These are phyloP conservation scores for Tardiomyces depauwii DNA, from an alignment of 1,139 yeast species.

Conservation along the genomic window DNA sequence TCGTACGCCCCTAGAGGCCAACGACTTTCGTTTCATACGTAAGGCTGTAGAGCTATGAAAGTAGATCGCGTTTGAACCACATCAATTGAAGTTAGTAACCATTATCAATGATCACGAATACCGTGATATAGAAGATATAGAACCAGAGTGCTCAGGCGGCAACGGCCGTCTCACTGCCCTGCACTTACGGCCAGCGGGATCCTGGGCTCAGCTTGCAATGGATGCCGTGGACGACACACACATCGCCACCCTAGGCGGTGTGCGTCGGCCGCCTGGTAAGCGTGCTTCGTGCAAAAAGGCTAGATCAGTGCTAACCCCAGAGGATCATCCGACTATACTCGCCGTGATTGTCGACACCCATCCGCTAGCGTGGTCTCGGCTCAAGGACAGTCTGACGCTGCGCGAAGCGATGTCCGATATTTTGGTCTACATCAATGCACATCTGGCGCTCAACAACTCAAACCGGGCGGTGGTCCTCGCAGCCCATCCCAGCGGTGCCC, in stretches of 20 bases:
- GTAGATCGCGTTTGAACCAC: no score
- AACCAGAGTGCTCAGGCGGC: no score
- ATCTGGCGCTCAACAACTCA: constrained; percentile 71
- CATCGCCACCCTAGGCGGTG: constrained; percentile 19
- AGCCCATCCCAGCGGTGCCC: constrained; percentile 61
- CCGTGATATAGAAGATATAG: no score
- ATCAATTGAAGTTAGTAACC: no score
- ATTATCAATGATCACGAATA: no score
- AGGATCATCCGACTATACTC: constrained; percentile 74
- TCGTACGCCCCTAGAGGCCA: no score
- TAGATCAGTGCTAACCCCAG: constrained; percentile 19
- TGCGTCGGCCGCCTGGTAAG: constrained; percentile 6
- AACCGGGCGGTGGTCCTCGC: constrained; percentile 79
- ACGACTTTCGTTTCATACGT: no score
- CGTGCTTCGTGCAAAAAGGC: constrained; percentile 2
- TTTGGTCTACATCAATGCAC: constrained; percentile 71
- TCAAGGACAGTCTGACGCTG: constrained; percentile 35
- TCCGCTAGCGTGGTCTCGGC: constrained; percentile 63
- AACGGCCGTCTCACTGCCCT: no score
- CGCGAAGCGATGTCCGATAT: constrained; percentile 49
- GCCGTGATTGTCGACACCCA: constrained; percentile 71
- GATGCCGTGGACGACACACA: constrained; percentile 30
- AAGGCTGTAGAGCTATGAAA: no score
- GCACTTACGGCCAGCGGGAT: no score
- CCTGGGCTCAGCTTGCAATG: constrained; percentile 13